phyloP scores from a whole-genome alignment of 441 rosid genomes.

The Isatis lusitanica region DNA sequence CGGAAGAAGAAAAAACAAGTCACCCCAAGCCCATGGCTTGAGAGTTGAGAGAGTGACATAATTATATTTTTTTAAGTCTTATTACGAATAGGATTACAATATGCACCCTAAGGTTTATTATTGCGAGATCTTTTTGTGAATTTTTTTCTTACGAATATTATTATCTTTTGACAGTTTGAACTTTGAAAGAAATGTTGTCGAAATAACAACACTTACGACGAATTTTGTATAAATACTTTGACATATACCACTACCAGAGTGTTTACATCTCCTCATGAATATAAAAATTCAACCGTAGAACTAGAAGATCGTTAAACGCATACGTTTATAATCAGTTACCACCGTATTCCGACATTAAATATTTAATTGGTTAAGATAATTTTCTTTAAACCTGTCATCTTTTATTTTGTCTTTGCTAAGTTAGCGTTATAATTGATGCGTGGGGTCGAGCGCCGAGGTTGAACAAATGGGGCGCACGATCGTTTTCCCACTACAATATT shows the following conservation, averaged over 20 bases:
- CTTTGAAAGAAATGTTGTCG: background rate
- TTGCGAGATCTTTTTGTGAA: background rate
- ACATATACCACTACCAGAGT: background rate
- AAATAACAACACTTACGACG: background rate
- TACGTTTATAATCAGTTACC: background rate
- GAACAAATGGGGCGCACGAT: slow-evolving; percentile 62
- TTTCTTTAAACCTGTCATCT: slow-evolving; percentile 23
- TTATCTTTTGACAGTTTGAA: background rate
- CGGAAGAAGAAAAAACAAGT: background rate
- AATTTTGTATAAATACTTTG: background rate
- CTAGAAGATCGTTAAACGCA: background rate
- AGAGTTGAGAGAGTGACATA: slow-evolving; percentile 7
- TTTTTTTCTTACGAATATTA: background rate
- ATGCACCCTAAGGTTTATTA: background rate
- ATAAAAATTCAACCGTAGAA: background rate
- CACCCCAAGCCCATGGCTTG: slow-evolving; percentile 18
- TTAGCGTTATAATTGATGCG: slow-evolving; percentile 55
- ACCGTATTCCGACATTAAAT: background rate
- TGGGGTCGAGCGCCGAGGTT: slow-evolving; percentile 52
- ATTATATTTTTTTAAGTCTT: background rate
- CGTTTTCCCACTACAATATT: slow-evolving; percentile 31
- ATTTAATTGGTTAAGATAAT: slow-evolving; percentile 32
- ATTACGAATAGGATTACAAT: slow-evolving; percentile 10
- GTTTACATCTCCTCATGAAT: background rate
- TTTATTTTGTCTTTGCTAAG: slow-evolving; percentile 32